A percentile compares a stretch with the other conserved stretches of the same genome.
Conservation (phyloP, 148 eudicot genomes). For the Pharnaceum exiguum region DNA sequence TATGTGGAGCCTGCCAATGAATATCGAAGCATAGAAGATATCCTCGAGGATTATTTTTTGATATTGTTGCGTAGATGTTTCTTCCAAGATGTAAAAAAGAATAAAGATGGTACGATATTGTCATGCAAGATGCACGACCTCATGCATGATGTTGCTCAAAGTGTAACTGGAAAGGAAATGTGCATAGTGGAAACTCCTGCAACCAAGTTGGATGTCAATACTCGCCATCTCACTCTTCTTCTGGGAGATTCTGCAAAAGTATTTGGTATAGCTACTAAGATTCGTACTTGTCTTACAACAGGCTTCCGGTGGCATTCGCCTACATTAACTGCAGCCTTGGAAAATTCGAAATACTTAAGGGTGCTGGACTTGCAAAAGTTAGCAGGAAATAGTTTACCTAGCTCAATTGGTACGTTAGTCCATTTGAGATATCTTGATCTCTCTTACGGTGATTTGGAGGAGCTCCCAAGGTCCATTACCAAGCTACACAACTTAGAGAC, state of each 20-base stretch:
- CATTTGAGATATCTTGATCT: slow-evolving; percentile 7
- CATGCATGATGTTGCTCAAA: slow-evolving; percentile 6
- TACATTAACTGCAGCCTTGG: not conserved
- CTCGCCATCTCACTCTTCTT: not conserved
- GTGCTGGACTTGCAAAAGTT: not conserved
- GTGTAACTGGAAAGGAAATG: not conserved
- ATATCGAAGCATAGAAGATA: no score
- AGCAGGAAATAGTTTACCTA: not conserved
- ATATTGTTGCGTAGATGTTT: not conserved
- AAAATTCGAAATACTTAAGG: not conserved
- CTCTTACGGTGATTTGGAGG: not conserved
- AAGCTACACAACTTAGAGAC: not conserved
- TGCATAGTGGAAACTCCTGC: no score
- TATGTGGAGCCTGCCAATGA: not conserved
- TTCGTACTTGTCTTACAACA: not conserved
- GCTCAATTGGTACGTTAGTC: not conserved
- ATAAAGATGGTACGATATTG: not conserved
- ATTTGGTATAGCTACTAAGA: not conserved
- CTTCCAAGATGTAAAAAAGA: slow-evolving; percentile 2
- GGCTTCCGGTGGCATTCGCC: not conserved
- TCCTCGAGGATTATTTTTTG: not conserved
- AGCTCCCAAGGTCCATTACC: not conserved
- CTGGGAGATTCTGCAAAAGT: not conserved
- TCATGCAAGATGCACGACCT: slow-evolving; percentile 15
- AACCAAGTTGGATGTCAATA: not conserved